phyloP scores from a whole-genome alignment of 2,329 filamentous ascomycete species.

The Phyllosticta citribraziliensis region DNA sequence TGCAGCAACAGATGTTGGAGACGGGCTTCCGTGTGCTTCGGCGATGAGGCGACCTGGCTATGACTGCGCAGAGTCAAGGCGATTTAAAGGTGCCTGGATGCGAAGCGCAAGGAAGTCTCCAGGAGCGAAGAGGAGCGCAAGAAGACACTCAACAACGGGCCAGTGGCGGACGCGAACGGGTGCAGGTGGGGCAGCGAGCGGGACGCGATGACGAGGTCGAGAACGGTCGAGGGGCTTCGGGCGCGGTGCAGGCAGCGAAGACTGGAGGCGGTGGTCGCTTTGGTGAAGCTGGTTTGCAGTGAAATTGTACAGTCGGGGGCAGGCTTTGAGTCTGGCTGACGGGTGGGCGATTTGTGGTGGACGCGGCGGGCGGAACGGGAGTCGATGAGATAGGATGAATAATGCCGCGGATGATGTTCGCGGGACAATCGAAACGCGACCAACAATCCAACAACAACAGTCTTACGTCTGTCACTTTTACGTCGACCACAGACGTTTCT shows the following conservation, averaged over 20 bases:
- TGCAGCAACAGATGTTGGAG: slow-evolving; percentile 32
- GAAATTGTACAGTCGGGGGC: neutral
- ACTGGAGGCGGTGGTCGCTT: neutral
- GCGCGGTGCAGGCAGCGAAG: neutral
- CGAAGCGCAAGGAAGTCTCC: slow-evolving; percentile 42
- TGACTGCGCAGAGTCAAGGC: slow-evolving; percentile 76
- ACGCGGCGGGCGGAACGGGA: neutral
- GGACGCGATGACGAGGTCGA: neutral
- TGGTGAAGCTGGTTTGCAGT: neutral
- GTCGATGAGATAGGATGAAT: neutral
- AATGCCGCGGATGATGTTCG: neutral
- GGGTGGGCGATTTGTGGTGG: neutral
- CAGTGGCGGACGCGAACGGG: slow-evolving; percentile 4
- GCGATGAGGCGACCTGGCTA: slow-evolving; percentile 66
- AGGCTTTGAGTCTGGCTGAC: neutral
- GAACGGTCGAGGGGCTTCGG: neutral
- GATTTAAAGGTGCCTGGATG: slow-evolving; percentile 68
- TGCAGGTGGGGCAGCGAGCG: slow-evolving; percentile 1
- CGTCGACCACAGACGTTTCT: neutral
- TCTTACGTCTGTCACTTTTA: neutral
- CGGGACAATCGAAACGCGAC: neutral
- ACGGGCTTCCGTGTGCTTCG: slow-evolving; percentile 39
- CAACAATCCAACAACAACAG: neutral
- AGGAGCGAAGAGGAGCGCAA: slow-evolving; percentile 8
- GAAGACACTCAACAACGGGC: slow-evolving; percentile 4